These are phyloP conservation scores for Yarrowia sp. DNA, from an alignment of 805 yeast species.

Conservation along the genomic window DNA sequence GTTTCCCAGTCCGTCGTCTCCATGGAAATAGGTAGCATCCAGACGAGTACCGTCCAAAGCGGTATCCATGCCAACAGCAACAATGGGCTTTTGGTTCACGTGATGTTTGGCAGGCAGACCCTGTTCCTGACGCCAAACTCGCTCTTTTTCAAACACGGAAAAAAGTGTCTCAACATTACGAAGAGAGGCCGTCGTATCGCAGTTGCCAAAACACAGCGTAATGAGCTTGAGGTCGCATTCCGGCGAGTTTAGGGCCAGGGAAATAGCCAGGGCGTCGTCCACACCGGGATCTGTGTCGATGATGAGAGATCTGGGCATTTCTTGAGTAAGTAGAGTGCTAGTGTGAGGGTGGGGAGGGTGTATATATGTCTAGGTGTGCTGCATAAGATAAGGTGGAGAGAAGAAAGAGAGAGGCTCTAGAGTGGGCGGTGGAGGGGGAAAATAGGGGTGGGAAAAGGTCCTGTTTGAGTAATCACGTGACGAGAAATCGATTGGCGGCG, in stretches of 20 bases:
- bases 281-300: constrained; percentile 46
- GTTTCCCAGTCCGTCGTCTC: constrained; percentile 43
- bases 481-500: background rate
- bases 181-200: constrained; percentile 34
- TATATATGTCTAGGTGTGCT: background rate
- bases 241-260: constrained; percentile 38
- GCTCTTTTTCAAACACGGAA: constrained; percentile 38
- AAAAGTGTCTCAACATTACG: constrained; percentile 40
- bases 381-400: constrained; percentile 5
- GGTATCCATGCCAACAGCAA: constrained; percentile 38
- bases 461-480: background rate
- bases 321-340: background rate
- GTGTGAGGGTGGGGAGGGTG: background rate
- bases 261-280: constrained; percentile 42
- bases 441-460: too few relatives aligned
- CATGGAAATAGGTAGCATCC: constrained; percentile 44
- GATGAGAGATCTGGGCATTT: constrained; percentile 31
- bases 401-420: background rate
- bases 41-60: constrained; percentile 35
- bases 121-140: constrained; percentile 31
- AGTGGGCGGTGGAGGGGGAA: background rate
- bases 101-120: constrained; percentile 30
- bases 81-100: constrained; percentile 36
- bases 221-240: constrained; percentile 35
- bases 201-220: constrained; percentile 43